These are phyloP conservation scores for Backusella morwellensis DNA, from an alignment of 192 early-diverging fungal genomes.

Conservation along the genomic window DNA sequence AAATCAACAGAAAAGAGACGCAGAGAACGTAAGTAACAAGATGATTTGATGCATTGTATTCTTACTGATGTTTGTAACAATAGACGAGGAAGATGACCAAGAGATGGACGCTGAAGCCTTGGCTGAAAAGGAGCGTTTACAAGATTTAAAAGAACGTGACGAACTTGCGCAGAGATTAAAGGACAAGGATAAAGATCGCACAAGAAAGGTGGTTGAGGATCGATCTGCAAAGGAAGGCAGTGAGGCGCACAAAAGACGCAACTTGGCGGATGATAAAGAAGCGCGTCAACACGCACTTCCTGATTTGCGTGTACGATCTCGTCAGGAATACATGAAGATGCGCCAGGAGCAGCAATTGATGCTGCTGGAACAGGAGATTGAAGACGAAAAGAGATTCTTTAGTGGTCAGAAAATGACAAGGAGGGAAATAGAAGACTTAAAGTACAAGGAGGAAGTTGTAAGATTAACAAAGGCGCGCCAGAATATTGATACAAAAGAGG, in stretches of 20 bases:
- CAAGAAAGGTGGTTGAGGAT: slow-evolving; percentile 77
- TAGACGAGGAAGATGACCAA: slow-evolving; percentile 35
- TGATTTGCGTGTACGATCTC: slow-evolving; percentile 80
- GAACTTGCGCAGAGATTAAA: slow-evolving; percentile 83
- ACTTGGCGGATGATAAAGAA: slow-evolving; percentile 81
- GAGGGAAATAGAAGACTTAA: slow-evolving; percentile 72
- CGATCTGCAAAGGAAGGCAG: slow-evolving; percentile 61
- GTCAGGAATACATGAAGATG: slow-evolving; percentile 87
- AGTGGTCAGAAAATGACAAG: slow-evolving; percentile 68
- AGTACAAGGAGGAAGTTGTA: slow-evolving; percentile 84
- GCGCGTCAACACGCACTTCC: slow-evolving; percentile 67
- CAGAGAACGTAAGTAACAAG: background rate
- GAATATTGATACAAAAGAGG: slow-evolving; percentile 72
- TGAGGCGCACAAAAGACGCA: slow-evolving; percentile 65
- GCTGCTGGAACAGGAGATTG: slow-evolving; percentile 72
- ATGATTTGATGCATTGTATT: background rate
- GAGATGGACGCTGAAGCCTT: slow-evolving; percentile 48
- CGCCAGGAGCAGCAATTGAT: slow-evolving; percentile 82
- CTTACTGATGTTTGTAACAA: background rate
- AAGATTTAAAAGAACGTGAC: slow-evolving; percentile 86
- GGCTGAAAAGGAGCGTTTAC: slow-evolving; percentile 49
- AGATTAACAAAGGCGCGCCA: slow-evolving; percentile 81
- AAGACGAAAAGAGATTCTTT: slow-evolving; percentile 88
- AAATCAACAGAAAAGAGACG: slow-evolving; percentile 21
- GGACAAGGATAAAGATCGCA: slow-evolving; percentile 79